These are phyloP conservation scores for Eucalyptus erythrocorys DNA, from an alignment of 345 rosid species.

Conservation along the genomic window DNA sequence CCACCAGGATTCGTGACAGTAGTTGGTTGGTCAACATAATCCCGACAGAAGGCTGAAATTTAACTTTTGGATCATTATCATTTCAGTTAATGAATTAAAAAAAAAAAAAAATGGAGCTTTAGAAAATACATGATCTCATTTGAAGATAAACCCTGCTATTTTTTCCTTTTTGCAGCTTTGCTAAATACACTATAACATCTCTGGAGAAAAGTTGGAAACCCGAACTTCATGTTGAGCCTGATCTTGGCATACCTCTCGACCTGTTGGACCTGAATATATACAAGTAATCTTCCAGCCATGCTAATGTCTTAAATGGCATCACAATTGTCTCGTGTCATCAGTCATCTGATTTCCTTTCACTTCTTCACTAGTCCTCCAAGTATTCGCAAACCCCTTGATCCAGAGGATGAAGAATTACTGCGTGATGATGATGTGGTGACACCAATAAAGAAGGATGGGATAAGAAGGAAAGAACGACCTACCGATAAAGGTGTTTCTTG, in stretches of 20 bases:
- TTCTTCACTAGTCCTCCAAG: slow-evolving; percentile 52
- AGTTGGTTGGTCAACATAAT: neutral
- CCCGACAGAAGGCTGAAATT: neutral
- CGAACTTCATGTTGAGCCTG: slow-evolving; percentile 83
- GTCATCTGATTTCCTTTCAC: neutral
- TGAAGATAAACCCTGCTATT: neutral
- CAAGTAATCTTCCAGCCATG: slow-evolving; percentile 40
- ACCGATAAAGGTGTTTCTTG: slow-evolving; percentile 93
- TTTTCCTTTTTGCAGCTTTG: slow-evolving; percentile 37
- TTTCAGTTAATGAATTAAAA: neutral
- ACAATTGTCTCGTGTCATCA: neutral
- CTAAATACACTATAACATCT: slow-evolving; percentile 79
- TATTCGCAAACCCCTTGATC: slow-evolving; percentile 53
- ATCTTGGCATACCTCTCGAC: slow-evolving; percentile 97
- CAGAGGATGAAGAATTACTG: slow-evolving; percentile 86
- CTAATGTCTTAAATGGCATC: neutral
- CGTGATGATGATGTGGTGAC: slow-evolving; percentile 75
- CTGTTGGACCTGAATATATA: slow-evolving; percentile 92
- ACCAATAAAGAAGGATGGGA: slow-evolving; percentile 80
- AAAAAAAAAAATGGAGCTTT: neutral
- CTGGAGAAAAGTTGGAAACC: slow-evolving; percentile 91
- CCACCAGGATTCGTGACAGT: neutral
- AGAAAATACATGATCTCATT: neutral
- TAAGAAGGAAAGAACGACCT: slow-evolving; percentile 82
- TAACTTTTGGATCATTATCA: neutral